These are phyloP conservation scores for Amanita jacksonii DNA, from an alignment of 768 basidiomycete species.

Conservation along the genomic window DNA sequence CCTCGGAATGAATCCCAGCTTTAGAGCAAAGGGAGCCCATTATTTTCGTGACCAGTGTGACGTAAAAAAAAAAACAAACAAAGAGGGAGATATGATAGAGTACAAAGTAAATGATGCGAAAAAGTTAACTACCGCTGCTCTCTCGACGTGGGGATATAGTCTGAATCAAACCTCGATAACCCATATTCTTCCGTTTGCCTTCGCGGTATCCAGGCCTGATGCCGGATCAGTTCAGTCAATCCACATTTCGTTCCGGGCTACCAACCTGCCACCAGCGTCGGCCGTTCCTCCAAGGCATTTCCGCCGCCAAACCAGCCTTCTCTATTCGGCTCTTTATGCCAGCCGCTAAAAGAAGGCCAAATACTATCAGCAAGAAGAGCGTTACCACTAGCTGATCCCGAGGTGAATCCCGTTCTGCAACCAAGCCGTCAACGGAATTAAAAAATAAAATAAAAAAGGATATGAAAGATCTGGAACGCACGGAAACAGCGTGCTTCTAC, in stretches of 20 bases:
- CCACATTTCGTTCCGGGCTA: neutral
- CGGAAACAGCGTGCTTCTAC: slow-evolving; percentile 95
- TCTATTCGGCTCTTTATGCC: slow-evolving; percentile 78
- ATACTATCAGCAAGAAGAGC: slow-evolving; percentile 78
- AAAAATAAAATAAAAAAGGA: slow-evolving; percentile 8
- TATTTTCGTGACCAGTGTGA: slow-evolving; percentile 8
- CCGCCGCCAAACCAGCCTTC: slow-evolving; percentile 63
- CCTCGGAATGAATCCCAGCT: slow-evolving; percentile 31
- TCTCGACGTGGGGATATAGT: slow-evolving; percentile 36
- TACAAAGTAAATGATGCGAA: too few relatives aligned
- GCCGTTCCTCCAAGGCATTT: slow-evolving; percentile 52
- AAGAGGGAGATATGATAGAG: too few relatives aligned
- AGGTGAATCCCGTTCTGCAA: slow-evolving; percentile 86
- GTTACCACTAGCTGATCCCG: slow-evolving; percentile 91
- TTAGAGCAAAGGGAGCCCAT: slow-evolving; percentile 60
- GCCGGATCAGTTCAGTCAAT: neutral
- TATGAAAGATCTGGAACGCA: slow-evolving; percentile 41
- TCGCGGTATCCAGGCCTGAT: slow-evolving; percentile 46
- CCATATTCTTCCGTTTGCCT: slow-evolving; percentile 39
- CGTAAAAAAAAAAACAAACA: slow-evolving; percentile 9
- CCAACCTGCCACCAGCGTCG: slow-evolving; percentile 79
- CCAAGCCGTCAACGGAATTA: slow-evolving; percentile 2
- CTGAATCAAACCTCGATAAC: slow-evolving; percentile 31
- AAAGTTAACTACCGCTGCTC: slow-evolving; percentile 12
- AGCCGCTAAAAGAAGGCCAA: slow-evolving; percentile 76